Conservation (phyloP, 768 basidiomycete species). For the Russula compacta region DNA sequence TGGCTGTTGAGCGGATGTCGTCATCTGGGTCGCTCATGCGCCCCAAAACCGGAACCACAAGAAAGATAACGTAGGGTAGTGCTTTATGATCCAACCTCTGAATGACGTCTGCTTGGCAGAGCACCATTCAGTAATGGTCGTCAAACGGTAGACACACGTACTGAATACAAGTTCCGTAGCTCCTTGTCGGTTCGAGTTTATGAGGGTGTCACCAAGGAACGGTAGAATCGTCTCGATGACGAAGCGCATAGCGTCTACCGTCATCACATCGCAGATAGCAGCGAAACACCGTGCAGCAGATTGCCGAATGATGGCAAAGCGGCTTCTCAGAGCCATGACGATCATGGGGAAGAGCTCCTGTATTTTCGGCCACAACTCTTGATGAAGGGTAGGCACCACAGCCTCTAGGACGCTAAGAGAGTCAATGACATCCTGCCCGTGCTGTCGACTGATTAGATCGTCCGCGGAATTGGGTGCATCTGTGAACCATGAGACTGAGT, state of each 20-base stretch:
- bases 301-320: slow-evolving; percentile 84
- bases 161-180: slow-evolving; percentile 86
- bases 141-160: slow-evolving; percentile 35
- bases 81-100: slow-evolving; percentile 88
- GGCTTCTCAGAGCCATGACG: slow-evolving; percentile 68
- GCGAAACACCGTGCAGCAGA: slow-evolving; percentile 82
- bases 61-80: slow-evolving; percentile 91
- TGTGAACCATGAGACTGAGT: background rate
- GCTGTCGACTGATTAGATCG: slow-evolving; percentile 54
- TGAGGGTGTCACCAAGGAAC: slow-evolving; percentile 67
- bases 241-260: slow-evolving; percentile 75
- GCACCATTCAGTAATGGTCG: slow-evolving; percentile 14
- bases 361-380: slow-evolving; percentile 60
- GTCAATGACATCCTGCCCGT: slow-evolving; percentile 88
- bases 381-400: slow-evolving; percentile 65
- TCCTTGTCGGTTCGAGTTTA: slow-evolving; percentile 75
- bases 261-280: slow-evolving; percentile 80
- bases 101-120: slow-evolving; percentile 63
- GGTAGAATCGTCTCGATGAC: slow-evolving; percentile 84
- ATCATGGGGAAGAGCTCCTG: slow-evolving; percentile 68
- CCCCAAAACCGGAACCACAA: slow-evolving; percentile 92
- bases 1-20: slow-evolving; percentile 84
- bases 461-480: slow-evolving; percentile 51
- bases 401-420: slow-evolving; percentile 84
- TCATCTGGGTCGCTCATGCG: slow-evolving; percentile 95